These are phyloP conservation scores for Diaporthe citriasiana DNA, from an alignment of 2,329 filamentous ascomycete genomes.

Conservation along the genomic window DNA sequence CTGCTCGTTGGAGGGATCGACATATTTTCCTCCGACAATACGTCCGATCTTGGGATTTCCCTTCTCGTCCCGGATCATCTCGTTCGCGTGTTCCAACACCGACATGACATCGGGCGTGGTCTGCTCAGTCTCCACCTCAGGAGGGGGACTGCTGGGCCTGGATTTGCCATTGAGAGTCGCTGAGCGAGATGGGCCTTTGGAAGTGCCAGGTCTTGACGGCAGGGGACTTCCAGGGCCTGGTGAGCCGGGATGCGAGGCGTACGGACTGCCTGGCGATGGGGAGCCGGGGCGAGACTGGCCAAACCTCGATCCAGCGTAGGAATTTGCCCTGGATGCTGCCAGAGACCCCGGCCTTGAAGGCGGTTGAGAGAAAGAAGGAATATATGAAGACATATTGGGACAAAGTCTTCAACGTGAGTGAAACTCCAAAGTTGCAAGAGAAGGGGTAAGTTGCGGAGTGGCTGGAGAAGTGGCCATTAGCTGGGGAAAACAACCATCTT, in stretches of 20 bases:
- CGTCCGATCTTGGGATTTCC: constrained; percentile 48
- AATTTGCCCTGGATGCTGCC: constrained; percentile 40
- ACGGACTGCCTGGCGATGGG: constrained; percentile 19
- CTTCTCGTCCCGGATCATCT: constrained; percentile 42
- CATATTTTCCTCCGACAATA: constrained; percentile 56
- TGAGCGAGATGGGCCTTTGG: constrained; percentile 29
- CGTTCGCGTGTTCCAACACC: constrained; percentile 34
- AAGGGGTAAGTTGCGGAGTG: constrained; percentile 20
- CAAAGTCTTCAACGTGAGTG: constrained; percentile 13
- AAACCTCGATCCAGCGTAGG: constrained; percentile 36
- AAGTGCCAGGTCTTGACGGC: constrained; percentile 38
- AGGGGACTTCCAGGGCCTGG: constrained; percentile 37
- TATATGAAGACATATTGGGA: constrained; percentile 37
- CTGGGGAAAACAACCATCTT: constrained; percentile 37
- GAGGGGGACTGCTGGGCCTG: constrained; percentile 33
- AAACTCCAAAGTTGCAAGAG: constrained; percentile 25
- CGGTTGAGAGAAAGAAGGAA: constrained; percentile 39
- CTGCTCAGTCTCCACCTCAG: constrained; percentile 33
- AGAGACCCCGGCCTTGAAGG: constrained; percentile 41
- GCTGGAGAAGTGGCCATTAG: constrained; percentile 27
- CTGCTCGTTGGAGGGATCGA: constrained; percentile 51
- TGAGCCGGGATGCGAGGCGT: constrained; percentile 26
- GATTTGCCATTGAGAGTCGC: constrained; percentile 30
- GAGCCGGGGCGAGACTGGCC: constrained; percentile 16
- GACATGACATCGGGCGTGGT: constrained; percentile 41